phyloP scores from a whole-genome alignment of 1,139 yeast species.

The Pichia sp. region DNA sequence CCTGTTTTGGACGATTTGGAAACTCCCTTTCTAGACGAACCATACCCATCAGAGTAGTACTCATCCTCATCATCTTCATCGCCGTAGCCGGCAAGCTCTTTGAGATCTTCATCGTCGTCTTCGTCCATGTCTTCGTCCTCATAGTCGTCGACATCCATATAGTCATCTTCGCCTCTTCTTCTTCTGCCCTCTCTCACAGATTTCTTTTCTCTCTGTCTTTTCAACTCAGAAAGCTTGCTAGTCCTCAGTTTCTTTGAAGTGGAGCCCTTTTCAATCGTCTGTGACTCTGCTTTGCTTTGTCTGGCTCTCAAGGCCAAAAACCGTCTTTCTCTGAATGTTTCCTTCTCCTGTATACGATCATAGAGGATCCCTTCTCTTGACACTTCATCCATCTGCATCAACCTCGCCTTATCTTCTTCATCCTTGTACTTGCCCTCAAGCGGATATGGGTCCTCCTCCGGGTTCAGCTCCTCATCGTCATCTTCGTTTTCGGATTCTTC shows the following conservation, averaged over 20 bases:
- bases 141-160: slow-evolving; percentile 33
- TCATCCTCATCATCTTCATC: slow-evolving; percentile 26
- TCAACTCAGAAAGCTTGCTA: slow-evolving; percentile 69
- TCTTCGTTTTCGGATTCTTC: slow-evolving; percentile 33
- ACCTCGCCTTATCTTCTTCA: slow-evolving; percentile 63
- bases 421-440: slow-evolving; percentile 87
- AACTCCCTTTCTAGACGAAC: slow-evolving; percentile 30
- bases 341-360: slow-evolving; percentile 90
- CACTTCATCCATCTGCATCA: slow-evolving; percentile 81
- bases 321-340: slow-evolving; percentile 75
- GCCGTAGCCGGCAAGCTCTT: slow-evolving; percentile 31
- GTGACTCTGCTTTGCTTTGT: slow-evolving; percentile 35
- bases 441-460: slow-evolving; percentile 72
- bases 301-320: slow-evolving; percentile 75
- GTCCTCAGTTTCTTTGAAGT: slow-evolving; percentile 41
- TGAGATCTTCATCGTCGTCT: slow-evolving; percentile 30
- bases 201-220: slow-evolving; percentile 76
- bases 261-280: slow-evolving; percentile 29
- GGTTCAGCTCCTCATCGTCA: slow-evolving; percentile 42
- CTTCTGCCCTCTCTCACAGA: slow-evolving; percentile 30
- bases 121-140: slow-evolving; percentile 49
- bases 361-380: slow-evolving; percentile 86
- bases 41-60: slow-evolving; percentile 31
- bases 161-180: slow-evolving; percentile 31
- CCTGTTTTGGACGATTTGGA: slow-evolving; percentile 30